These are phyloP conservation scores for Eucalyptus pauciflora DNA, from an alignment of 345 rosid species.

Conservation along the genomic window DNA sequence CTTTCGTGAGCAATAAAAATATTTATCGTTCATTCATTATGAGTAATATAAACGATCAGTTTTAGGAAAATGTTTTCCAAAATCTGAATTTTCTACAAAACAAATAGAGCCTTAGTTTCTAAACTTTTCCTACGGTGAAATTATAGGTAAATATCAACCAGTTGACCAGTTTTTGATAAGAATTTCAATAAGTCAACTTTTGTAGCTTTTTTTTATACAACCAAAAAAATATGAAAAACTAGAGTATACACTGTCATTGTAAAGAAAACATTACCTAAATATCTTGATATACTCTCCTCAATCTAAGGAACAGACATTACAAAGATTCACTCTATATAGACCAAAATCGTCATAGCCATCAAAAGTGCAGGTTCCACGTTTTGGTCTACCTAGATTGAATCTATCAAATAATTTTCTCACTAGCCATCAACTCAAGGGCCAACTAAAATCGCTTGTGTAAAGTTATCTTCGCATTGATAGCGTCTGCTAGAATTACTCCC, in stretches of 20 bases:
- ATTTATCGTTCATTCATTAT: no score
- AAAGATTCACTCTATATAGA: background rate
- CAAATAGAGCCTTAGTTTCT: background rate
- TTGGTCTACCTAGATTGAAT: background rate
- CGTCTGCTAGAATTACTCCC: background rate
- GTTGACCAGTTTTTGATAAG: background rate
- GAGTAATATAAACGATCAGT: no score
- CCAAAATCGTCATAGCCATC: background rate
- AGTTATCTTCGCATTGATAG: background rate
- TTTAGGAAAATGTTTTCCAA: no score
- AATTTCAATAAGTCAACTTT: background rate
- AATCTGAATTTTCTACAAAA: no score
- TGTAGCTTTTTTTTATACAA: background rate
- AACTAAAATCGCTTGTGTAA: background rate
- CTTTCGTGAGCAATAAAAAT: no score
- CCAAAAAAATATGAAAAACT: background rate
- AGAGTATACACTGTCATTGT: background rate
- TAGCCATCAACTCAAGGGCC: background rate
- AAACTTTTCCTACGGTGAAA: background rate
- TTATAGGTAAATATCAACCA: background rate
- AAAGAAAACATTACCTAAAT: background rate
- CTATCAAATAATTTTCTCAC: background rate
- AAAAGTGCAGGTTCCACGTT: background rate
- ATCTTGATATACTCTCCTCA: background rate
- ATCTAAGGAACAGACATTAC: background rate